Base-by-base conservation (phyloP, 2,329 filamentous ascomycete genomes). In the Cadophora sp. region DNA sequence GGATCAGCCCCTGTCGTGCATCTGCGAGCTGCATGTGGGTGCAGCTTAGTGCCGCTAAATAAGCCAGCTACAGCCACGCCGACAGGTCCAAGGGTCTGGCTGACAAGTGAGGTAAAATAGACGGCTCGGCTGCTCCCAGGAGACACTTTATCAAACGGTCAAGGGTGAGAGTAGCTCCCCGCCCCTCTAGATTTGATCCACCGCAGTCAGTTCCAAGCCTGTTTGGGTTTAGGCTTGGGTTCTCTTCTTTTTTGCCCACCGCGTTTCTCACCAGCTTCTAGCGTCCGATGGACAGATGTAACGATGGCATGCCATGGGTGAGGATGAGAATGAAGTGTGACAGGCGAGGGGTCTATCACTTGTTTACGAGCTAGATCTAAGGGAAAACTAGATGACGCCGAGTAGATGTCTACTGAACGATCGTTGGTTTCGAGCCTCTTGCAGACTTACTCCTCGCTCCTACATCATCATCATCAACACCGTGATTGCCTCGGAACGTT, bases 1-100 rank as follows among this genome's bases (percentile, higher is more conserved):
- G 48, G 27, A 3, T 43, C 43, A 22, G 1, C 16, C 40, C 34
- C 62, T 66, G 55, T 64, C 59, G 53, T 63, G 68, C 68, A 67
- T 68, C 68, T 70, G 68, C 62, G 65, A 16, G 56, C 65, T 59
- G 12, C 34, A 59, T 31, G 29, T 56, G 8, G 8, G 50, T 55
- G 62, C n/a, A 37, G 43, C 43, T 14, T 22, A 48, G 43, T 48
- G 43, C 43, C 19, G 43, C 43, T 58, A 31, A 19, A 22, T 26
- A 24, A 8, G 27, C 16, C 40, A 31, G 29, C n/a, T 58, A 37
- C 7, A 58, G 55, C 29, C 31, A 58, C 29, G 11, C 55, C 29
- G 31, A 31, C 27, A 31, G 14, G 27, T 29, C 16, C 53, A 31
- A 56, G 27, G 26, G 27, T 34, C 53, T 5, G 11, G 43, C 43